These are phyloP conservation scores for Lichtheimia ramosa DNA, from an alignment of 371 early-diverging fungal species.

Conservation along the genomic window DNA sequence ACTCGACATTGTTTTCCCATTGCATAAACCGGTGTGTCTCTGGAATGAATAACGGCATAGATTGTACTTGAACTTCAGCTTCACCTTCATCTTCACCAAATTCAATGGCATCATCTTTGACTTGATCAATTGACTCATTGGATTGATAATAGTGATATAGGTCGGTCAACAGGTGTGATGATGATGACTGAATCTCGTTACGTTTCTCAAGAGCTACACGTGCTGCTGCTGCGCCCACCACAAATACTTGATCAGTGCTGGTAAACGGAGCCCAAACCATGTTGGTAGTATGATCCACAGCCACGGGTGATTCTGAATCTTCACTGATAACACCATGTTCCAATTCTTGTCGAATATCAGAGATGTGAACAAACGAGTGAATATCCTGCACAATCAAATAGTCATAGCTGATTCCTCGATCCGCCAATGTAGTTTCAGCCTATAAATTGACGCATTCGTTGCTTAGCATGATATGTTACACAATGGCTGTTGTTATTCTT, in stretches of 20 bases:
- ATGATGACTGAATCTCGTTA: conserved; percentile 8
- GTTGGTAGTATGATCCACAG: conserved; percentile 22
- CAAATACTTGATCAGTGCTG: conserved; percentile 7
- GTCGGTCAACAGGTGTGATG: conserved; percentile 24
- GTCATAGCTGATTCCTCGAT: conserved; percentile 22
- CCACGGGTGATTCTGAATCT: conserved; percentile 24
- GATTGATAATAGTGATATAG: conserved; percentile 31
- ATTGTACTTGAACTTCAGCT: conserved; percentile 28
- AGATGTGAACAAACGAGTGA: conserved; percentile 31
- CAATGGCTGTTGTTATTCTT: conserved; percentile 1
- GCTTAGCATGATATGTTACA: not conserved
- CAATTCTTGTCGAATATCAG: conserved; percentile 23
- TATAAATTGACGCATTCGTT: conserved; percentile 2
- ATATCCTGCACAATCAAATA: conserved; percentile 42
- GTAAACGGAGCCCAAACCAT: conserved; percentile 32
- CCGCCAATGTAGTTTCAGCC: conserved; percentile 21
- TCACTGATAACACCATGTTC: conserved; percentile 25
- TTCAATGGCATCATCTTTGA: conserved; percentile 12
- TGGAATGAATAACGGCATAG: conserved; percentile 24
- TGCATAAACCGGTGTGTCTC: conserved; percentile 28
- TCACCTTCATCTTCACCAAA: conserved; percentile 10
- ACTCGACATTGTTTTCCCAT: conserved; percentile 48
- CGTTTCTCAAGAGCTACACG: conserved; percentile 17
- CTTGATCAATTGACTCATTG: conserved; percentile 7
- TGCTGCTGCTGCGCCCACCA: conserved; percentile 28